Evolutionary conservation across 169 alveolate genomes (phyloP).

Genomic region (Cryptosporidium bovis): DNA sequence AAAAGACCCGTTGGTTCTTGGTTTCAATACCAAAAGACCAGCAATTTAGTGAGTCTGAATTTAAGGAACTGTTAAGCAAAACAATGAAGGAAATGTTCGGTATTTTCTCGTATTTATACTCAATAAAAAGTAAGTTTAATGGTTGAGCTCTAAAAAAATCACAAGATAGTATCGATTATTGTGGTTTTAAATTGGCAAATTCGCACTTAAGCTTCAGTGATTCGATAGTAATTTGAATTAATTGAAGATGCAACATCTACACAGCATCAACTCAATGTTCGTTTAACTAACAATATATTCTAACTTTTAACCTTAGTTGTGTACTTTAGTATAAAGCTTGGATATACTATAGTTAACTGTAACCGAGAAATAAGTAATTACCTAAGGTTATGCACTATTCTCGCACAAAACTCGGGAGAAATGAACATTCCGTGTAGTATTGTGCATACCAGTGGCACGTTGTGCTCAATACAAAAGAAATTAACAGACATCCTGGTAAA

Average conservation of each 20-base stretch:
- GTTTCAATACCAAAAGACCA: conserved; percentile 45
- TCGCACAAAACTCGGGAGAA: conserved; percentile 13
- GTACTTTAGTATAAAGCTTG: conserved; percentile 42
- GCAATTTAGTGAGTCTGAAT: conserved; percentile 5
- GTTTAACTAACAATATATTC: too few relatives aligned
- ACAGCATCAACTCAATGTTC: too few relatives aligned
- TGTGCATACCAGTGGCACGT: conserved; percentile 57
- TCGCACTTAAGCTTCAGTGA: too few relatives aligned
- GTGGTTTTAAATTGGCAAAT: too few relatives aligned
- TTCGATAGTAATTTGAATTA: too few relatives aligned
- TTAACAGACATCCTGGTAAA: conserved; percentile 29
- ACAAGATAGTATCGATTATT: too few relatives aligned
- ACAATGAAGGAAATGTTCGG: conserved; percentile 68
- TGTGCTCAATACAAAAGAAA: conserved; percentile 48
- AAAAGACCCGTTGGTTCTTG: conserved; percentile 64
- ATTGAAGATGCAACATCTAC: too few relatives aligned
- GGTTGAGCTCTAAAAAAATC: not conserved
- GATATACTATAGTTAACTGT: conserved; percentile 42
- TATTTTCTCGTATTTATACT: conserved; percentile 46
- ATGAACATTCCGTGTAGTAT: conserved; percentile 34
- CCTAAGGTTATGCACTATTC: conserved; percentile 31
- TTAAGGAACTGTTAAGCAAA: conserved; percentile 23
- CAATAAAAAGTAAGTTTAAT: conserved; percentile 65
- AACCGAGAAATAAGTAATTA: conserved; percentile 59
- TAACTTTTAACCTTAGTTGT: conserved; percentile 15